These are phyloP conservation scores for Heritiera fomes DNA, from an alignment of 345 rosid species.

Conservation along the genomic window DNA sequence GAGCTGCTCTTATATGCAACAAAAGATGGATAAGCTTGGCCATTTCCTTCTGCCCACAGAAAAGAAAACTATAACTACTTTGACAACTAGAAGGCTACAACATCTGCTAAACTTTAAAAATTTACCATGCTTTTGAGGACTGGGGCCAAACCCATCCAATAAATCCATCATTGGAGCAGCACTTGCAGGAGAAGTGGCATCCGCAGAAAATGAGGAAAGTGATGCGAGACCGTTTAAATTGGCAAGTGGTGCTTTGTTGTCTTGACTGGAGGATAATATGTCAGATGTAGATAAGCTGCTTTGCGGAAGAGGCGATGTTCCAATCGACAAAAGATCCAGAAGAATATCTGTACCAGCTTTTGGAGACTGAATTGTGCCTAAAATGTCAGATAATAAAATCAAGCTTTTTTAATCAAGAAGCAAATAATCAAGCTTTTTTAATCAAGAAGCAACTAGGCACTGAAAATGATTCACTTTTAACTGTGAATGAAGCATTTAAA, in stretches of 20 bases:
- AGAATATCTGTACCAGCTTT: constrained; percentile 76
- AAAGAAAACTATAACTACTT: constrained; percentile 24
- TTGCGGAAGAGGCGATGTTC: constrained; percentile 61
- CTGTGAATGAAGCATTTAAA: not conserved
- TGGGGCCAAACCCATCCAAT: constrained; percentile 77
- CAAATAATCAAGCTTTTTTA: not conserved
- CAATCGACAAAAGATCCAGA: constrained; percentile 82
- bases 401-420: not conserved
- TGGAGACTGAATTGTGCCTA: constrained; percentile 60
- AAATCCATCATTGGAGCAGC: constrained; percentile 71
- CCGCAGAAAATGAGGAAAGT: constrained; percentile 38
- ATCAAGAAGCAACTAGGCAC: not conserved
- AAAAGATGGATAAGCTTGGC: constrained; percentile 67
- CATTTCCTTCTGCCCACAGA: constrained; percentile 62
- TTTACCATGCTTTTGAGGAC: constrained; percentile 66
- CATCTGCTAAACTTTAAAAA: constrained; percentile 16
- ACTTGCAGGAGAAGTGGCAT: constrained; percentile 44
- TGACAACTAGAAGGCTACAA: constrained; percentile 13
- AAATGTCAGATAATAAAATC: constrained; percentile 2
- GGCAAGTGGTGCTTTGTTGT: constrained; percentile 38
- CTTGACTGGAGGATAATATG: constrained; percentile 54
- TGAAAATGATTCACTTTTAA: constrained; percentile 3
- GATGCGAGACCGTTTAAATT: constrained; percentile 52
- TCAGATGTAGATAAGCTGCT: constrained; percentile 53
- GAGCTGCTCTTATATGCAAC: constrained; percentile 85